Base-by-base conservation (phyloP, 2,329 filamentous ascomycete genomes). In the Scedosporium dehoogii region DNA sequence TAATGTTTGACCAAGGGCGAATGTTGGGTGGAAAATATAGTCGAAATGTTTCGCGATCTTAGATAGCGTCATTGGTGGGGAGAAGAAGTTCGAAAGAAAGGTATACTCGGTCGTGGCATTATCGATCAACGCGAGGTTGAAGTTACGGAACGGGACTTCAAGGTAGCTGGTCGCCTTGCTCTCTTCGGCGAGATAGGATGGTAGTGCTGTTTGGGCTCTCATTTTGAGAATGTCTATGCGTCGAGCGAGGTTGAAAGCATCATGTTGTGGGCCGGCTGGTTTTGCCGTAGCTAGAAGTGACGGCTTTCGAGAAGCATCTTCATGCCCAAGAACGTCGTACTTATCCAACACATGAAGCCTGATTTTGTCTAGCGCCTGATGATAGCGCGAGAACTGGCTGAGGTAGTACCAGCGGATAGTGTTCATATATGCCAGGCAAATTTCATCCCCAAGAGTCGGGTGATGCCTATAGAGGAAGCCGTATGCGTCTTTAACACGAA, bases 361-460 rank as follows among this genome's bases (percentile, higher is more conserved):
- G 64, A 99, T 81, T 73, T 91, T 96, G 62, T 89, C 87, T 5
- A 99, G 79, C 0, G 94, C 87, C 68, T 87, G 86, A 66, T 89
- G 86, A 73, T 99, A 99, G 41, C 93, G 87, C 3, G 85, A 86
- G 71, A 99, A 99, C 72, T 97, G 91, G 67, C 89, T 94, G 61
- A 89, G 77, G 72, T 97, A 97, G 71, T 99, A 99, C 94, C 94
- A 99, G 61, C 92, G 86, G 91, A 99, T 99, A 0, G 96, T 99
- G 73, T 97, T 96, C 77, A 96, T 88, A 70, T 99, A 99, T 3
- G 96, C 94, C 72, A 91, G 89, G 7, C 87, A 87, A 66, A 99
- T 96, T 73, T 99, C 91, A 61, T 92, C 88, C 7, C 91, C 91
- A 5, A 99, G 84, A n/a, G 85, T 81, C 1, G 89, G 79, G 69